Evolutionary conservation across 352 stramenopile genomes (phyloP).

Genomic region (Globisporangium mamillatum): DNA sequence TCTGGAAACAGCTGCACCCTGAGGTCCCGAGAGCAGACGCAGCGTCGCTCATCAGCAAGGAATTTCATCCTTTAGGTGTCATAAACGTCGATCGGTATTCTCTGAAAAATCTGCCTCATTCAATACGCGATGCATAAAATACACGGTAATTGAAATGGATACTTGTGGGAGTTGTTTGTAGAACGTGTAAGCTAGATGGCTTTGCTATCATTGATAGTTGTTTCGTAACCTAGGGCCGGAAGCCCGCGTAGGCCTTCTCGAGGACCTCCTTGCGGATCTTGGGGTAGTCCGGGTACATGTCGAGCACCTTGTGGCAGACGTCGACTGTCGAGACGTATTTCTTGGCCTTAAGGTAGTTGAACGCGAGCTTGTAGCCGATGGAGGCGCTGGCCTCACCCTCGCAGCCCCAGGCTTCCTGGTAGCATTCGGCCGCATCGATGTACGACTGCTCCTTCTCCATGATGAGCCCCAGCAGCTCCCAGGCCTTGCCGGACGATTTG

Average conservation of each 20-base stretch:
- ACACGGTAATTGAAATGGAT: background rate
- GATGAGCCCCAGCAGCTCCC: conserved; percentile 92
- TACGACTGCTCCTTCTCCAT: conserved; percentile 95
- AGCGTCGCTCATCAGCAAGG: too few species aligned
- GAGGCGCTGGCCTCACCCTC: conserved; percentile 81
- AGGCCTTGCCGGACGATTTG: conserved; percentile 89
- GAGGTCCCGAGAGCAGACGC: too few species aligned
- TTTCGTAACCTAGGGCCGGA: conserved; percentile 58
- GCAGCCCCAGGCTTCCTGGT: conserved; percentile 87
- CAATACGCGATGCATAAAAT: too few species aligned
- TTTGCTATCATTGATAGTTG: too few species aligned
- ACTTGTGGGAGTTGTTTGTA: too few species aligned
- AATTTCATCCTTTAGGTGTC: too few species aligned
- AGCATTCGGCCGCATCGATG: conserved; percentile 91
- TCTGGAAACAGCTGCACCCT: too few species aligned
- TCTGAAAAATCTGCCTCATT: too few species aligned
- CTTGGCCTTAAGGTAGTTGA: conserved; percentile 95
- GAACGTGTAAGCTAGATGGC: too few species aligned
- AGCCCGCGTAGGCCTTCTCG: conserved; percentile 86
- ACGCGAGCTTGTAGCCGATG: conserved; percentile 94
- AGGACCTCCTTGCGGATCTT: conserved; percentile 95
- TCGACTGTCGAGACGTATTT: conserved; percentile 90
- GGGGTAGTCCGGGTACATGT: conserved; percentile 93
- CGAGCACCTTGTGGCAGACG: conserved; percentile 91
- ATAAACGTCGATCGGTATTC: too few species aligned